Percentiles rank a stretch among this genome's conserved stretches.
Conservation (phyloP, 306 rosid genomes). For the Malus asiatica region DNA sequence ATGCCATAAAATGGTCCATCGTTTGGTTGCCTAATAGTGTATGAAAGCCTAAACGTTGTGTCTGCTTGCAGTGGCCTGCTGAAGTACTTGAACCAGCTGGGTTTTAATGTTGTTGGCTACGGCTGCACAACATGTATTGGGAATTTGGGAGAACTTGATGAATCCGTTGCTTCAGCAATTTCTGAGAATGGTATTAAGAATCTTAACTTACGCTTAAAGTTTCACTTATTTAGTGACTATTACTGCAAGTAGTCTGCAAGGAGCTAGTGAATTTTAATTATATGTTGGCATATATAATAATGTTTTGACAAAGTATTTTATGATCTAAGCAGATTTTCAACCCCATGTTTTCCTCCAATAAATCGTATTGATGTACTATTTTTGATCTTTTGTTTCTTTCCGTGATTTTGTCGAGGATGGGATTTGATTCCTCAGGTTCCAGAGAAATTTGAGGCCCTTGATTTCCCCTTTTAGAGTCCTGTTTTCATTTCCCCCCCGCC, state of each 20-base stretch:
- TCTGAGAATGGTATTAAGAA: slow-evolving; percentile 7
- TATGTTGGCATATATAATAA: too few species aligned
- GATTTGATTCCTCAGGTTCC: background rate
- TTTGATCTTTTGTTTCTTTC: background rate
- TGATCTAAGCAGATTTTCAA: too few species aligned
- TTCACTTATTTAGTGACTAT: too few species aligned
- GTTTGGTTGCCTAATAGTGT: too few species aligned
- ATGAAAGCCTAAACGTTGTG: background rate
- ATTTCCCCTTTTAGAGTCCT: background rate
- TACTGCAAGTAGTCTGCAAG: too few species aligned
- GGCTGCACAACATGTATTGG: slow-evolving; percentile 52
- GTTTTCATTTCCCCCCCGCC: background rate
- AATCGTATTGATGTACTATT: too few species aligned
- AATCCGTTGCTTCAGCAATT: slow-evolving; percentile 12
- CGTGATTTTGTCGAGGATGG: background rate
- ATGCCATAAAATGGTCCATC: background rate
- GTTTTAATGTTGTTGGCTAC: slow-evolving; percentile 27
- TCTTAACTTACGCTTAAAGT: background rate
- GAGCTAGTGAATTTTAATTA: too few species aligned
- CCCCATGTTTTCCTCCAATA: too few species aligned
- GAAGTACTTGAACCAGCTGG: slow-evolving; percentile 12
- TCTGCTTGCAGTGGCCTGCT: slow-evolving; percentile 24
- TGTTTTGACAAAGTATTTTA: too few species aligned
- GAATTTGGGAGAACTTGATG: slow-evolving; percentile 43
- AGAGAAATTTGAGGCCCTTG: background rate